Conservation (phyloP, 2,329 filamentous ascomycete species). For the Verticillium dahliae region DNA sequence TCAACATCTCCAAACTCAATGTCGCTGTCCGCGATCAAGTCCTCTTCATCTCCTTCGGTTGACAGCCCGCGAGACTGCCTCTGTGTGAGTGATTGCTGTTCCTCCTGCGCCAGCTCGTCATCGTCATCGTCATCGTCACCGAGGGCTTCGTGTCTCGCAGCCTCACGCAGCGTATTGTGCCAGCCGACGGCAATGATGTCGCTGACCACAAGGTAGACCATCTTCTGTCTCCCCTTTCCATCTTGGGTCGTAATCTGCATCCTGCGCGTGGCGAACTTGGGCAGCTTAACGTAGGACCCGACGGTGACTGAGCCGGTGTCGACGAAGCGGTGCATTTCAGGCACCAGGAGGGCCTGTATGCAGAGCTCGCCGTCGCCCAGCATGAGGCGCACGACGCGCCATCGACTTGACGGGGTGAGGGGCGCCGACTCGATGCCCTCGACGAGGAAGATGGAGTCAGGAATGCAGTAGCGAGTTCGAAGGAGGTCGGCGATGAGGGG, state of each 20-base stretch:
- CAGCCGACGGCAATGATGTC: slow-evolving; percentile 40
- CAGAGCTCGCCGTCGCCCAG: slow-evolving; percentile 48
- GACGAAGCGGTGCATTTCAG: slow-evolving; percentile 40
- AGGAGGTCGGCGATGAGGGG: slow-evolving; percentile 43
- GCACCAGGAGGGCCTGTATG: slow-evolving; percentile 43
- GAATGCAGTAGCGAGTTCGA: slow-evolving; percentile 38
- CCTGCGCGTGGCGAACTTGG: slow-evolving; percentile 21
- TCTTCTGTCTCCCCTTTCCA: slow-evolving; percentile 9
- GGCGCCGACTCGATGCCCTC: slow-evolving; percentile 33
- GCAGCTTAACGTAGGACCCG: slow-evolving; percentile 43
- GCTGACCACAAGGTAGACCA: slow-evolving; percentile 39
- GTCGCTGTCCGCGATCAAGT: slow-evolving; percentile 7
- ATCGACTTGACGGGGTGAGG: slow-evolving; percentile 25
- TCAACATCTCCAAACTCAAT: slow-evolving; percentile 6
- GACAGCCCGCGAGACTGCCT: neutral
- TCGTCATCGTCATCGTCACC: neutral
- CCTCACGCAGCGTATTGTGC: slow-evolving; percentile 20
- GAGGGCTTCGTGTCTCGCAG: neutral
- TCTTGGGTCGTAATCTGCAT: slow-evolving; percentile 1
- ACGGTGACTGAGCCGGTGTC: slow-evolving; percentile 35
- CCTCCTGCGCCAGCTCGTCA: neutral
- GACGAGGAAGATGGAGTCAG: slow-evolving; percentile 43
- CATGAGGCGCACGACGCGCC: slow-evolving; percentile 39
- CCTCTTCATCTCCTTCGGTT: slow-evolving; percentile 1
- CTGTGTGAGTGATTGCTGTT: neutral